These are phyloP conservation scores for Murraya paniculata DNA, from an alignment of 345 rosid species.

Conservation along the genomic window DNA sequence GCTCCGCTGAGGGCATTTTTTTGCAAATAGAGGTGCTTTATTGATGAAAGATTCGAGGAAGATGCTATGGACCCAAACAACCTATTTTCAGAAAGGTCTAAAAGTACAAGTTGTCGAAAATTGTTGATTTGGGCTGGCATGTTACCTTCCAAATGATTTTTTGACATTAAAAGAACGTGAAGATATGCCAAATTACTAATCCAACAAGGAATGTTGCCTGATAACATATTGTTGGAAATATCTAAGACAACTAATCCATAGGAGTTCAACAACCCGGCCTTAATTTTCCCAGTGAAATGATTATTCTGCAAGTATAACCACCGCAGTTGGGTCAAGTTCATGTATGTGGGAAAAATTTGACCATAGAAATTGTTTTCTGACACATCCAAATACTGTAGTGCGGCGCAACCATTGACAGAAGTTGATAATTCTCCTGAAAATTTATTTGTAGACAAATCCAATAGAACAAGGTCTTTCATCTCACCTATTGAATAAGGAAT, in stretches of 20 bases:
- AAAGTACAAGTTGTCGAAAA: fast-evolving
- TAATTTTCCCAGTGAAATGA: neutral
- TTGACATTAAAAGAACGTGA: neutral
- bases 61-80: neutral
- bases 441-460: neutral
- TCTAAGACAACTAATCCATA: fast-evolving
- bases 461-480: neutral
- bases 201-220: neutral
- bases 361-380: neutral
- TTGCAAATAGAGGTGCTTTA: neutral
- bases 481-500: neutral
- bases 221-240: neutral
- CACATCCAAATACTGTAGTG: neutral
- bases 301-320: neutral
- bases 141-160: neutral
- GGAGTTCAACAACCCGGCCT: neutral
- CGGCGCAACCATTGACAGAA: neutral
- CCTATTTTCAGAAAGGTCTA: neutral
- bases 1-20: neutral
- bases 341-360: neutral
- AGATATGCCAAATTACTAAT: neutral
- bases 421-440: neutral
- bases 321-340: neutral
- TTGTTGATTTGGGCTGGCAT: neutral
- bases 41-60: neutral